A percentile compares a stretch with the other conserved stretches of the same genome.
phyloP scores from a whole-genome alignment of 345 rosid genomes.

The Eucalyptus polybractea region DNA sequence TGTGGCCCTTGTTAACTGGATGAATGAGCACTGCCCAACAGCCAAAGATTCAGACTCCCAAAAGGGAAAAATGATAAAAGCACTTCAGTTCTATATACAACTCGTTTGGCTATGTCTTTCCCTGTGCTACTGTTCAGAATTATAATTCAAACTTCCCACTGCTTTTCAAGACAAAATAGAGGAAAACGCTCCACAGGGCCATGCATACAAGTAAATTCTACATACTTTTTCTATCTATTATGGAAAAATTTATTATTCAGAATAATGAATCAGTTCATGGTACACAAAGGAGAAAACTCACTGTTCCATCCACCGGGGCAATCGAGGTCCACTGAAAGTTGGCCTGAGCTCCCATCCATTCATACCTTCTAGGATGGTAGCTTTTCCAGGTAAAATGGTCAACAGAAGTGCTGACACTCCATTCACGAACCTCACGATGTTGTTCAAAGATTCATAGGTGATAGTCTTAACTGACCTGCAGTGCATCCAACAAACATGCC shows the following conservation, averaged over 20 bases:
- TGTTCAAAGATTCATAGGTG: conserved; percentile 79
- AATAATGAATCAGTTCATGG: neutral
- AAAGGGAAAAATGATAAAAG: neutral
- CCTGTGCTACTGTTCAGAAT: neutral
- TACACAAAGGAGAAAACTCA: conserved; percentile 8
- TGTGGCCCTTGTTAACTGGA: neutral
- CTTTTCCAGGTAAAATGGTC: conserved; percentile 67
- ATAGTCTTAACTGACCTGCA: conserved; percentile 91
- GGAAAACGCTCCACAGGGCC: neutral
- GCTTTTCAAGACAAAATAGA: neutral
- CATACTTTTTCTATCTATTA: neutral
- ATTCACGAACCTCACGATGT: conserved; percentile 67
- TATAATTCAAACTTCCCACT: neutral
- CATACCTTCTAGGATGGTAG: conserved; percentile 74
- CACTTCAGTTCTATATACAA: neutral
- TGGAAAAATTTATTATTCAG: neutral
- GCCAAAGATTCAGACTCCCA: neutral
- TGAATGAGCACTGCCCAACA: neutral
- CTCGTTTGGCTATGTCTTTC: neutral
- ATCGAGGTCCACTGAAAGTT: conserved; percentile 73
- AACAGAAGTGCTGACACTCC: conserved; percentile 76
- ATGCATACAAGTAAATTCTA: neutral
- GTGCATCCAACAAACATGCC: conserved; percentile 1
- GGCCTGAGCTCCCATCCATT: conserved; percentile 99
- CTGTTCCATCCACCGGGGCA: conserved; percentile 98